These are phyloP conservation scores for Zasmidium citrigriseum DNA, from an alignment of 2,329 filamentous ascomycete species.

Conservation along the genomic window DNA sequence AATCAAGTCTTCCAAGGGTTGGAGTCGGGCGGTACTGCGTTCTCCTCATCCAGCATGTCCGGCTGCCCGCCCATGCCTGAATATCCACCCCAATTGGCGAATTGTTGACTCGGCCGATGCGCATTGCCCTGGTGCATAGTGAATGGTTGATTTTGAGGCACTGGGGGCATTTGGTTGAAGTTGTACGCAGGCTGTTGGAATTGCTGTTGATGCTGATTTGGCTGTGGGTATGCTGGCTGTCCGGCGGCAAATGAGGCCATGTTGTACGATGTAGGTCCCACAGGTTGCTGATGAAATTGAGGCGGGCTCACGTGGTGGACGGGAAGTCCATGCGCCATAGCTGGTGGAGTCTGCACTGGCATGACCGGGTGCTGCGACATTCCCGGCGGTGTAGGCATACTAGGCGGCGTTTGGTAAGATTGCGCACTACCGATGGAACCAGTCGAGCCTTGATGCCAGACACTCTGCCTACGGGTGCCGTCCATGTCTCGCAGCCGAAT, in stretches of 20 bases:
- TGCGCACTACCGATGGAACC: conserved; percentile 28
- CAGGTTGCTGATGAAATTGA: conserved; percentile 10
- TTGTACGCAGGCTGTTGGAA: conserved; percentile 22
- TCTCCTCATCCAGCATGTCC: conserved; percentile 33
- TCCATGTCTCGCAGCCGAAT: conserved; percentile 38
- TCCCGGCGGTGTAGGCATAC: conserved; percentile 8
- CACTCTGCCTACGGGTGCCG: conserved; percentile 27
- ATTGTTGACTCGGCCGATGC: conserved; percentile 28
- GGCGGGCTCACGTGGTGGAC: conserved; percentile 22
- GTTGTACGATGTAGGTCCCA: conserved; percentile 12
- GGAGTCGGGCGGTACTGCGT: conserved; percentile 31
- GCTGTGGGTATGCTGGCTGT: conserved; percentile 15
- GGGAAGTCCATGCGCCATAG: conserved; percentile 11
- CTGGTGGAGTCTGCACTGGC: conserved; percentile 9
- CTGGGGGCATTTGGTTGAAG: conserved; percentile 13
- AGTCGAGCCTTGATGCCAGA: conserved; percentile 30
- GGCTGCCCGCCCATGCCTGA: conserved; percentile 22
- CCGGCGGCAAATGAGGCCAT: conserved; percentile 4
- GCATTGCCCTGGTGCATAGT: conserved; percentile 11
- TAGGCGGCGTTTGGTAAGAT: conserved; percentile 15
- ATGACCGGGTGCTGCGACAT: neutral
- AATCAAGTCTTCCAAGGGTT: conserved; percentile 24
- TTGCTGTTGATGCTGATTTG: conserved; percentile 19
- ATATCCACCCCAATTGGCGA: conserved; percentile 35
- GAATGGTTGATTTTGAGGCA: conserved; percentile 14